Percentiles rank a stretch among this genome's conserved stretches.
Evolutionary conservation across 192 early-diverging fungal genomes (phyloP).

Genomic region (Jimgerdemannia flammicorona): DNA sequence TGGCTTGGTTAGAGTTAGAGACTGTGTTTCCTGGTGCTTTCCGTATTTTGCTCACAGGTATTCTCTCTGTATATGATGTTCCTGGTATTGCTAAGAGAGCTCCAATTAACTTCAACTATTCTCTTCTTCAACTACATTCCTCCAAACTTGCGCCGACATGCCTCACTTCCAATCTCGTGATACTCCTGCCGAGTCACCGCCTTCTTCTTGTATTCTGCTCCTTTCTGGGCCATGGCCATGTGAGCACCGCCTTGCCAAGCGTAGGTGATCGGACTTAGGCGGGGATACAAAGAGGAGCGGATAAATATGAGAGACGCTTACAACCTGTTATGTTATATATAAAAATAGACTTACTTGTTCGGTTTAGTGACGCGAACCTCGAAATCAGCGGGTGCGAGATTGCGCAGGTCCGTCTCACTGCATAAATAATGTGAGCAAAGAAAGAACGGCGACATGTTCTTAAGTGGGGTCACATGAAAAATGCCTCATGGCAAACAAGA

Average conservation of each 20-base stretch:
- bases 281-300: not conserved
- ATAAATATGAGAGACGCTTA: not conserved
- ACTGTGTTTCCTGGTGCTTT: too few relatives aligned
- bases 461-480: too few relatives aligned
- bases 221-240: constrained; percentile 35
- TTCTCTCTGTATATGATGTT: too few relatives aligned
- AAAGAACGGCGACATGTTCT: too few relatives aligned
- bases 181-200: constrained; percentile 62
- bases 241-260: constrained; percentile 56
- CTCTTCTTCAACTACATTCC: constrained; percentile 3
- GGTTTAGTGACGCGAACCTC: constrained; percentile 52
- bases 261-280: constrained; percentile 52
- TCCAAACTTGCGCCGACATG: constrained; percentile 48
- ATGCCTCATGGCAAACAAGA: not conserved
- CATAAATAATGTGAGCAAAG: constrained; percentile 1
- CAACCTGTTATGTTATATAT: not conserved
- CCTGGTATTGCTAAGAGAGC: too few relatives aligned
- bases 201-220: constrained; percentile 37
- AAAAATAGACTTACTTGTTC: constrained; percentile 46
- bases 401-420: constrained; percentile 49
- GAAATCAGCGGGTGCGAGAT: constrained; percentile 48
- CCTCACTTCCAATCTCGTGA: constrained; percentile 54
- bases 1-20: too few relatives aligned
- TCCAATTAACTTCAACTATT: not conserved
- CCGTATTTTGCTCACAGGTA: too few relatives aligned